Evolutionary conservation across 345 rosid species (phyloP).

Genomic region (Corchorus capsularis): DNA sequence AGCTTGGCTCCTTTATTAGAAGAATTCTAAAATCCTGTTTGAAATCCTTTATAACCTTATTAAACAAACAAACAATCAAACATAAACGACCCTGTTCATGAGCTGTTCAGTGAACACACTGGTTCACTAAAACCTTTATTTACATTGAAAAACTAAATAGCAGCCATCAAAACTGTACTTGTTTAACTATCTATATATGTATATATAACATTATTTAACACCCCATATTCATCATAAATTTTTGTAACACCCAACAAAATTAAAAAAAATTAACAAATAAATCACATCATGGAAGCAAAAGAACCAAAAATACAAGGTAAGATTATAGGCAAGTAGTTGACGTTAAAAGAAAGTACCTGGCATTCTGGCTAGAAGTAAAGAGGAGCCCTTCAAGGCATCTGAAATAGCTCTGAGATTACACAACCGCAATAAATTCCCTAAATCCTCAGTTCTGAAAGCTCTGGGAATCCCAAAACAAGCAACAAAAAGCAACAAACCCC

Average conservation of each 20-base stretch:
- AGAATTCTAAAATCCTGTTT: no score
- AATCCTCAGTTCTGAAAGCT: constrained; percentile 45
- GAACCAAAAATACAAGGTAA: neutral
- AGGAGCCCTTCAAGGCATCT: constrained; percentile 48
- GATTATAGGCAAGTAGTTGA: no score
- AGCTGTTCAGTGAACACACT: no score
- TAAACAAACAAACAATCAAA: no score
- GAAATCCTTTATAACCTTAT: no score
- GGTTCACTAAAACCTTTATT: neutral
- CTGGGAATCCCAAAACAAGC: constrained; percentile 70
- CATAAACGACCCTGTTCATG: no score
- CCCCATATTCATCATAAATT: neutral
- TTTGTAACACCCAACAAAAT: neutral
- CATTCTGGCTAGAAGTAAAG: constrained; percentile 42
- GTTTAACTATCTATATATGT: neutral
- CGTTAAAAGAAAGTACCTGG: constrained; percentile 42
- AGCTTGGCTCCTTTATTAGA: no score
- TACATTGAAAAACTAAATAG: neutral
- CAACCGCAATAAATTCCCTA: constrained; percentile 53
- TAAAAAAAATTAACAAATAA: neutral
- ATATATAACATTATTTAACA: neutral
- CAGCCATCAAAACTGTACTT: neutral
- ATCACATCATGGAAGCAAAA: neutral
- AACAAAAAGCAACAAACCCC: constrained; percentile 67
- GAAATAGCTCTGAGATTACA: constrained; percentile 45